Conservation (phyloP, 345 rosid genomes). For the Rhodomyrtus tomentosa region DNA sequence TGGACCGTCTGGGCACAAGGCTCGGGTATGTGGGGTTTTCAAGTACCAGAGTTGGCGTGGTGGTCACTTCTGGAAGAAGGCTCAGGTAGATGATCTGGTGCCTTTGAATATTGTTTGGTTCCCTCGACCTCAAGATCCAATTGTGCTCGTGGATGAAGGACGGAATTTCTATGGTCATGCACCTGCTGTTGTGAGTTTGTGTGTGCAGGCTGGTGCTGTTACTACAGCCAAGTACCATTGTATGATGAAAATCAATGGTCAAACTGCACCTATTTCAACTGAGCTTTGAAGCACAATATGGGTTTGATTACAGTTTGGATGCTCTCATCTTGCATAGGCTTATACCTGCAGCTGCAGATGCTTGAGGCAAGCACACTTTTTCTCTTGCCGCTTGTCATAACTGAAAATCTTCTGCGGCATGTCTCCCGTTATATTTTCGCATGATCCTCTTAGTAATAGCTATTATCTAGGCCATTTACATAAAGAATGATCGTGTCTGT, state of each 20-base stretch:
- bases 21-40: slow-evolving; percentile 73
- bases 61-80: slow-evolving; percentile 70
- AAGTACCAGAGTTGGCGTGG: slow-evolving; percentile 75
- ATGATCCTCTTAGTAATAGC: neutral
- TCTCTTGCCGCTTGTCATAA: neutral
- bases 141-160: slow-evolving; percentile 51
- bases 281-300: neutral
- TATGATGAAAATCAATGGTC: slow-evolving; percentile 68
- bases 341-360: neutral
- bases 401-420: neutral
- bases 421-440: neutral
- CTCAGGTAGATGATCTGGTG: slow-evolving; percentile 63
- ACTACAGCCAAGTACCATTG: slow-evolving; percentile 40
- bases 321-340: neutral
- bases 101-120: slow-evolving; percentile 76
- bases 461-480: neutral
- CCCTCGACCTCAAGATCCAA: slow-evolving; percentile 69
- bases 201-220: slow-evolving; percentile 61
- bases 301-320: neutral
- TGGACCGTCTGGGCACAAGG: slow-evolving; percentile 81
- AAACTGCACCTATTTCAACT: slow-evolving; percentile 18
- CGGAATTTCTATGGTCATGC: slow-evolving; percentile 73
- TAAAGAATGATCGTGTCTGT: neutral
- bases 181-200: slow-evolving; percentile 71
- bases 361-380: neutral